Percentiles rank a stretch among this genome's conserved stretches.
phyloP scores from a whole-genome alignment of 257 asterid genomes.

The Penstemon barbatus region DNA sequence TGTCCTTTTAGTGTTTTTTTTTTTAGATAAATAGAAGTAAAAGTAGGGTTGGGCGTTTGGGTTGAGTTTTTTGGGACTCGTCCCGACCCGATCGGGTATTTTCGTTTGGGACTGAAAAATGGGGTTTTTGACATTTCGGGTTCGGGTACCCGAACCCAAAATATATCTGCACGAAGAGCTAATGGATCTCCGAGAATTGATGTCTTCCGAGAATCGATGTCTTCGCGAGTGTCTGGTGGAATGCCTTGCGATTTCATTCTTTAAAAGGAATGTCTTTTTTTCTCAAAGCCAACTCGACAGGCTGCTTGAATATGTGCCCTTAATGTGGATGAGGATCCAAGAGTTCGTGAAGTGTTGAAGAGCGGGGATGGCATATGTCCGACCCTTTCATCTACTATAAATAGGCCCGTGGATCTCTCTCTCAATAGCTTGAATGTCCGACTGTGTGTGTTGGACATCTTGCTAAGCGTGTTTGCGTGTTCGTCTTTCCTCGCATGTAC shows the following conservation, averaged over 20 bases:
- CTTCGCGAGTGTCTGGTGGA: background rate
- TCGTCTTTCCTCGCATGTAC: too few species aligned
- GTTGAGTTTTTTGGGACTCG: too few species aligned
- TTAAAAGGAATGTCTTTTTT: background rate
- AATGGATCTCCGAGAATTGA: background rate
- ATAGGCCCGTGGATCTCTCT: slow-evolving; percentile 1
- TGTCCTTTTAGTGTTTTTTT: too few species aligned
- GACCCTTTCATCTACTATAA: background rate
- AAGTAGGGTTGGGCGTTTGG: too few species aligned
- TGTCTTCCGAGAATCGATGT: background rate
- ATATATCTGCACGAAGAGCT: too few species aligned
- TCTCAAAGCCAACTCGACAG: background rate
- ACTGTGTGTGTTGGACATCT: background rate
- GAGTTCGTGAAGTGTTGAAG: background rate
- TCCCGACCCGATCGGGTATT: too few species aligned
- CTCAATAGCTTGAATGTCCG: background rate
- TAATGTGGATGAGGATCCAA: slow-evolving; percentile 6
- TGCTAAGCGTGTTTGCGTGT: too few species aligned
- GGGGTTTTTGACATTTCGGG: too few species aligned
- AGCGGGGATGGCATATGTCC: background rate
- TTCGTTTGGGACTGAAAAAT: too few species aligned
- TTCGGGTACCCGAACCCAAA: too few species aligned
- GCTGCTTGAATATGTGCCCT: background rate
- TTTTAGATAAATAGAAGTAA: too few species aligned
- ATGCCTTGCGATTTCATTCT: background rate